Percentiles rank a stretch among this genome's conserved stretches.
Conservation (phyloP, 2,329 filamentous ascomycete species). For the Ophiostoma novo-ulmi region DNA sequence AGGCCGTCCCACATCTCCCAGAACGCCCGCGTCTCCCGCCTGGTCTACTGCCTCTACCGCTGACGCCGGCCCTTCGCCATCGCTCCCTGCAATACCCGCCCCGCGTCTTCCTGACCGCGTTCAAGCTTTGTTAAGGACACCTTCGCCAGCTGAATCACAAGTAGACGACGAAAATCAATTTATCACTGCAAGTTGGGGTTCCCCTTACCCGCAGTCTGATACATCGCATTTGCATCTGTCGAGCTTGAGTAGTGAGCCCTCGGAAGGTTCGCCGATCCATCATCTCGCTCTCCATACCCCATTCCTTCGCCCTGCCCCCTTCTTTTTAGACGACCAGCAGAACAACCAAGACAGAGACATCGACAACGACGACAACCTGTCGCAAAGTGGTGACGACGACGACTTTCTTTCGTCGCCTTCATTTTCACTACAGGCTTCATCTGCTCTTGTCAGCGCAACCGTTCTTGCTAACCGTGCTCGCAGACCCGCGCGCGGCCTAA, state of each 20-base stretch:
- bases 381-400: slow-evolving; percentile 6
- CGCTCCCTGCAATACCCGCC: slow-evolving; percentile 54
- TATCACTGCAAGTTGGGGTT: slow-evolving; percentile 82
- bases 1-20: slow-evolving; percentile 46
- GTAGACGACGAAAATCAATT: slow-evolving; percentile 42
- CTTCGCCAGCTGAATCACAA: slow-evolving; percentile 36
- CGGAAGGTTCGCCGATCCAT: slow-evolving; percentile 57
- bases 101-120: slow-evolving; percentile 55
- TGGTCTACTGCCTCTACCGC: slow-evolving; percentile 59
- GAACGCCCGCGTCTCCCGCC: slow-evolving; percentile 44
- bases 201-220: slow-evolving; percentile 71
- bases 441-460: slow-evolving; percentile 47
- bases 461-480: slow-evolving; percentile 60
- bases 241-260: slow-evolving; percentile 55
- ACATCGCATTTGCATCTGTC: slow-evolving; percentile 44
- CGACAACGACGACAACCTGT: slow-evolving; percentile 31
- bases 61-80: slow-evolving; percentile 53
- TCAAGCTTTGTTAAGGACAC: slow-evolving; percentile 52
- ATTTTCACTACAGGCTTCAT: slow-evolving; percentile 25
- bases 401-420: slow-evolving; percentile 27
- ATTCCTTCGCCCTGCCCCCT: slow-evolving; percentile 54
- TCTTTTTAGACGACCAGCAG: slow-evolving; percentile 36
- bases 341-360: slow-evolving; percentile 35
- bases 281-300: slow-evolving; percentile 58
- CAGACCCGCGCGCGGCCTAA: slow-evolving; percentile 58